Conservation (phyloP, 2,329 filamentous ascomycete genomes). For the Magnaporthiopsis poae region DNA sequence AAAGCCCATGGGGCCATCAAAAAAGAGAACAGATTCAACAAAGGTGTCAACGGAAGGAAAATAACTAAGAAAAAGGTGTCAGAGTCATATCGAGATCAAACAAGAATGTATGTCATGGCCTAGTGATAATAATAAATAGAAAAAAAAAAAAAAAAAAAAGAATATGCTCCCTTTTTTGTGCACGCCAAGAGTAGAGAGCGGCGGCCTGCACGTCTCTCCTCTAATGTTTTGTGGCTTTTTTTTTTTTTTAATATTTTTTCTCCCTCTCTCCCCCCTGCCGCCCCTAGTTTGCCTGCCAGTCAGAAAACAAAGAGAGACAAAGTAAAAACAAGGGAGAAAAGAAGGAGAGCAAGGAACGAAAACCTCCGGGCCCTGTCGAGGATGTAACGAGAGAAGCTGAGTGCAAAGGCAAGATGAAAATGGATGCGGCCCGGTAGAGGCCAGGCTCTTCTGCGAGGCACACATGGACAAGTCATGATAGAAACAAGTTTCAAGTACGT, state of each 20-base stretch:
- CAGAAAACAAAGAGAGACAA: background rate
- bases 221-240: background rate
- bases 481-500: background rate
- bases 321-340: background rate
- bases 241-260: background rate
- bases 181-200: background rate
- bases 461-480: background rate
- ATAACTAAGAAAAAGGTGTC: background rate
- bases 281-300: slow-evolving; percentile 1
- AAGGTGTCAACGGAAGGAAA: too few species aligned
- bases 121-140: background rate
- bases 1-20: too few species aligned
- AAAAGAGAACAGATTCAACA: too few species aligned
- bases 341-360: slow-evolving; percentile 2
- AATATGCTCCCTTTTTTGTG: background rate
- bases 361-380: background rate
- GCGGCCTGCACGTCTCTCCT: background rate
- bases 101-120: background rate
- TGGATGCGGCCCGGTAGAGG: background rate
- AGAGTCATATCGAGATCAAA: background rate
- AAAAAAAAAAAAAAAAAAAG: background rate
- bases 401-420: background rate
- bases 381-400: background rate
- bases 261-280: background rate
- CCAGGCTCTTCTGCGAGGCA: background rate